A percentile compares a stretch with the other conserved stretches of the same genome.
phyloP scores from a whole-genome alignment of 2,329 filamentous ascomycete genomes.

The Fusarium chaquense region DNA sequence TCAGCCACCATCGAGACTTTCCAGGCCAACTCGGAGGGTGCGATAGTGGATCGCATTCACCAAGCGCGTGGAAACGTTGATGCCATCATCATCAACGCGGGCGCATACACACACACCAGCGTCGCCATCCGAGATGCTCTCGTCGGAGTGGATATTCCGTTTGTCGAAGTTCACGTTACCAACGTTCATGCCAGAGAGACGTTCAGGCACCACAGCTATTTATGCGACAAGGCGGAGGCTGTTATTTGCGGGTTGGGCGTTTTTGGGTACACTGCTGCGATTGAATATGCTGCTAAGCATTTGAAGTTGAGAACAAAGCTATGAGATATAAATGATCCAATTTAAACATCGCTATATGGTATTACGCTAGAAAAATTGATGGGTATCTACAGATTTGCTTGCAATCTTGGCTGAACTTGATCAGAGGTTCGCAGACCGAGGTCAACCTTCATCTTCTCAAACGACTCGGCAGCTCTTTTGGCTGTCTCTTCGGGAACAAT shows the following conservation, averaged over 20 bases:
- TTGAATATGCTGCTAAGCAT: constrained; percentile 65
- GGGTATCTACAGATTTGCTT: constrained; percentile 51
- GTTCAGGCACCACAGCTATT: constrained; percentile 76
- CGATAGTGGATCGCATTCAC: constrained; percentile 79
- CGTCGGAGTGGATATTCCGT: constrained; percentile 75
- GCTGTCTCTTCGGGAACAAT: constrained; percentile 70
- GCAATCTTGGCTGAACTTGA: constrained; percentile 44
- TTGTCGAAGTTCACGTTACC: constrained; percentile 81
- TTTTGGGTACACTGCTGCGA: constrained; percentile 70
- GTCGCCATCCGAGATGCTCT: constrained; percentile 82
- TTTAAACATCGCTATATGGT: constrained; percentile 3
- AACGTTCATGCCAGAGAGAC: constrained; percentile 79
- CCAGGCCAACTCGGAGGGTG: constrained; percentile 84
- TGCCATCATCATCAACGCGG: constrained; percentile 81
- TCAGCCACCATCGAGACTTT: constrained; percentile 67
- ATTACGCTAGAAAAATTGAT: constrained; percentile 5
- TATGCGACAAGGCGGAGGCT: constrained; percentile 80
- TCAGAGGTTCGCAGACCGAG: constrained; percentile 49
- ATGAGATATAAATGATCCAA: not conserved
- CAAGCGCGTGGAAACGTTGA: constrained; percentile 69
- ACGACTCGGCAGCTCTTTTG: constrained; percentile 66
- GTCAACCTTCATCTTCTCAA: constrained; percentile 58
- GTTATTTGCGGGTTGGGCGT: constrained; percentile 78
- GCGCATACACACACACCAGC: constrained; percentile 80
- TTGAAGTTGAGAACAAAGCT: constrained; percentile 55